Conservation (phyloP, 345 rosid genomes). For the Eucalyptus sp. region DNA sequence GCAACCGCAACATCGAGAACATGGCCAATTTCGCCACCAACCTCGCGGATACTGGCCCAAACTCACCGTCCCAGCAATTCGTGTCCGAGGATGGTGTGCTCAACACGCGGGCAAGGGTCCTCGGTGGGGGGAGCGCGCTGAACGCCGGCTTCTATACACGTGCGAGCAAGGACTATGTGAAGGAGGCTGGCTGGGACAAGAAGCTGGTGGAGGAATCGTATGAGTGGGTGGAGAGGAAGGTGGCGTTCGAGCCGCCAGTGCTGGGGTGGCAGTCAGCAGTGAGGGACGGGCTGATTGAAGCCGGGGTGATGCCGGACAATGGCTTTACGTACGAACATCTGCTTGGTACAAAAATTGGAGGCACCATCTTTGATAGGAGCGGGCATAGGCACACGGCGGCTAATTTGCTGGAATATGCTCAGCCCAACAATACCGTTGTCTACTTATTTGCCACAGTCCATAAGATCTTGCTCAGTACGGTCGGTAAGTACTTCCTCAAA, state of each 20-base stretch:
- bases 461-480: slow-evolving; percentile 35
- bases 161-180: slow-evolving; percentile 30
- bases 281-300: slow-evolving; percentile 56
- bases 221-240: slow-evolving; percentile 68
- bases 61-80: slow-evolving; percentile 54
- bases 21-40: slow-evolving; percentile 23
- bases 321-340: slow-evolving; percentile 65
- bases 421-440: slow-evolving; percentile 25
- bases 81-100: slow-evolving; percentile 70
- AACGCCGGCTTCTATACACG: slow-evolving; percentile 79
- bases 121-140: slow-evolving; percentile 76
- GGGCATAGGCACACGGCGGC: slow-evolving; percentile 87
- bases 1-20: slow-evolving; percentile 25
- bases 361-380: slow-evolving; percentile 48
- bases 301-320: slow-evolving; percentile 49
- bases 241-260: slow-evolving; percentile 37
- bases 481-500: slow-evolving; percentile 10
- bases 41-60: slow-evolving; percentile 27
- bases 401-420: slow-evolving; percentile 59
- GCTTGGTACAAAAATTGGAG: slow-evolving; percentile 67
- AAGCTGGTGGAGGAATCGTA: slow-evolving; percentile 43
- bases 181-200: slow-evolving; percentile 32
- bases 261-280: slow-evolving; percentile 71
- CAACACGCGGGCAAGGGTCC: slow-evolving; percentile 70
- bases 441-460: slow-evolving; percentile 61